phyloP scores from a whole-genome alignment of 108 stramenopile genomes.

The Mayamaea pseudoterrestris region DNA sequence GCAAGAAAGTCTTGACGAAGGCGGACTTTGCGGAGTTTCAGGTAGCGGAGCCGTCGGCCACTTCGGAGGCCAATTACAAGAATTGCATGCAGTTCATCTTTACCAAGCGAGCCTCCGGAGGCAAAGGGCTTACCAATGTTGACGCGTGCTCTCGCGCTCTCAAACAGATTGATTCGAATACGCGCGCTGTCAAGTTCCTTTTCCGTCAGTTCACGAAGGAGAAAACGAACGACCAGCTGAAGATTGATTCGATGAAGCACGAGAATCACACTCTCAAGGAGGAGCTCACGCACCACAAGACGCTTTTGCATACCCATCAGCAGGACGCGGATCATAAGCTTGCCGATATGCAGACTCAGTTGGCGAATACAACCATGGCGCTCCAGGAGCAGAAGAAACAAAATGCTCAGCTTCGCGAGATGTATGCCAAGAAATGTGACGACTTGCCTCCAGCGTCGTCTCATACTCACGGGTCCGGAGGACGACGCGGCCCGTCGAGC shows the following conservation, averaged over 20 bases:
- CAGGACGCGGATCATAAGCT: constrained; percentile 39
- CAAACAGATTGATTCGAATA: constrained; percentile 28
- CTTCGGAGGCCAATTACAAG: constrained; percentile 20
- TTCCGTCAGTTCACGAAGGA: constrained; percentile 57
- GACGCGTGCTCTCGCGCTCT: constrained; percentile 21
- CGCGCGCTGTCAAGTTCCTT: constrained; percentile 46
- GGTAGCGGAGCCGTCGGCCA: constrained; percentile 42
- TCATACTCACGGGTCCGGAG: background rate
- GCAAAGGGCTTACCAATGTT: constrained; percentile 10
- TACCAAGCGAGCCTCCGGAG: constrained; percentile 8
- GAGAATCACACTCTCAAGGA: constrained; percentile 28
- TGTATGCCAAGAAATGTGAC: too few species aligned
- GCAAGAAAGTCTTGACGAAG: constrained; percentile 33
- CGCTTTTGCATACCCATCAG: constrained; percentile 25
- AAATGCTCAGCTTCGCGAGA: too few species aligned
- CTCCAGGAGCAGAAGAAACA: constrained; percentile 36
- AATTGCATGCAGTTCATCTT: constrained; percentile 30
- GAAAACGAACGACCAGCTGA: constrained; percentile 20
- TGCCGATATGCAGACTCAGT: constrained; percentile 38
- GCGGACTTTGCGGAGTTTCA: constrained; percentile 61
- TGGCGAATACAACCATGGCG: constrained; percentile 28
- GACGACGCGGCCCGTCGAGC: background rate
- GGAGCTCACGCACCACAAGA: constrained; percentile 46
- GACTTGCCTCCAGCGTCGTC: too few species aligned
- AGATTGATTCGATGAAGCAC: constrained; percentile 12